Evolutionary conservation across 176 grass and related monocot genomes (phyloP), one percentile per base, ranked within the genome.

Genomic region (Olyra latifolia): DNA sequence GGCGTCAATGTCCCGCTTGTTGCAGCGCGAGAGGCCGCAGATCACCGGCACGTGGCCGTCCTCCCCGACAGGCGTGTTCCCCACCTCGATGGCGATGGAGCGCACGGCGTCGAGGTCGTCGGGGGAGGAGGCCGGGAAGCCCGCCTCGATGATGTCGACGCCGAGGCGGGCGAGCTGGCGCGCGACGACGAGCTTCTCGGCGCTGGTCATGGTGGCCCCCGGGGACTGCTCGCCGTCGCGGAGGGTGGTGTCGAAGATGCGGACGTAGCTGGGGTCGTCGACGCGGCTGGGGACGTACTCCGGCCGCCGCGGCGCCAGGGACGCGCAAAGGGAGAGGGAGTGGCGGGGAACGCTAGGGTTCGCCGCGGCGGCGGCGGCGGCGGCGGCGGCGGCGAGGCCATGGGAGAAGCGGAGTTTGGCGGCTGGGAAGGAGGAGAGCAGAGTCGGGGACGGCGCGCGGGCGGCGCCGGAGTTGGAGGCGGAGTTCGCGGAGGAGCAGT

Each of bases 61-160:
- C 13, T 86, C 83, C 56, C 83, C 73, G n/a, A 79, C 44, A 39
- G 86, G 68, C 5, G 72, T 61, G 60, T 86, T 92, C 63, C 90
- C 90, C 29, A 92, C 86, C 69, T 92, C 89, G 65, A 88, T 85
- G 27, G 85, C 78, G 75, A 92, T 92, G 30, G 82, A 86, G 17
- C 90, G 90, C 49, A 92, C 90, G 7, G 90, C 90, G 52, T 89
- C 90, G 20, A 92, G 90, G 72, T 92, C 86, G 62, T 92, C 90
- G 4, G 90, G 86, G 25, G 78, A 88, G 68, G 90, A 83, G 16
- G 90, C 86, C 46, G 90, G 90, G 79, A 92, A 92, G 0, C 90
- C 86, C 3, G 90, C 86, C 79, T 92, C 86, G 25, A 92, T 92
- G 77, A 92, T 88, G 61, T 92, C 90, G 14, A 92, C 86, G 15